These are phyloP conservation scores for Colletotrichum sp. DNA, from an alignment of 2,329 filamentous ascomycete genomes.

Conservation along the genomic window DNA sequence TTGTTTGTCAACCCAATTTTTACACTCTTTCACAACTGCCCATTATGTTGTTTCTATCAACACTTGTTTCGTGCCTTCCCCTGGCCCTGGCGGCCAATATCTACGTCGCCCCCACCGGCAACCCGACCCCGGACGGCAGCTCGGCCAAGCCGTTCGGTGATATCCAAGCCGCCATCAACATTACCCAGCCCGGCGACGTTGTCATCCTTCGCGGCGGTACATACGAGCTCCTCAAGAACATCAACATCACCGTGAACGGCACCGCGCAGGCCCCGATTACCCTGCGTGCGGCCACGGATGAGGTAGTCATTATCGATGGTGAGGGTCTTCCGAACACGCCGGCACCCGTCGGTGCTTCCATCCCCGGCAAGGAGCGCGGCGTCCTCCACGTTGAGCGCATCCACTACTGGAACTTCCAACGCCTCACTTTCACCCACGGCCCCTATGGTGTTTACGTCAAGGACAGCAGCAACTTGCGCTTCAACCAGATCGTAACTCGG, in stretches of 20 bases:
- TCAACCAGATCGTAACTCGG: constrained; percentile 36
- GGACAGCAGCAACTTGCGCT: constrained; percentile 39
- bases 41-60: neutral
- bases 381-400: constrained; percentile 49
- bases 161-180: constrained; percentile 50
- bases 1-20: neutral
- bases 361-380: constrained; percentile 46
- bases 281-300: constrained; percentile 43
- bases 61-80: constrained; percentile 6
- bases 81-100: constrained; percentile 35
- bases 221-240: constrained; percentile 50
- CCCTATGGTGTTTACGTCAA: constrained; percentile 40
- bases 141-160: constrained; percentile 44
- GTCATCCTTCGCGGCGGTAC: constrained; percentile 35
- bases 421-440: constrained; percentile 38
- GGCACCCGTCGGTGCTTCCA: constrained; percentile 39
- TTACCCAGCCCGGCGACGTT: constrained; percentile 47
- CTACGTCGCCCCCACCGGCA: constrained; percentile 50
- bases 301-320: constrained; percentile 51
- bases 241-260: constrained; percentile 50
- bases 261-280: constrained; percentile 43
- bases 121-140: constrained; percentile 39
- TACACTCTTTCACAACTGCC: constrained; percentile 1
- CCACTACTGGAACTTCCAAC: constrained; percentile 37
- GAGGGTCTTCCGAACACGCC: constrained; percentile 45